These are phyloP conservation scores for Penicillium sp. DNA, from an alignment of 2,329 filamentous ascomycete genomes.

Conservation along the genomic window DNA sequence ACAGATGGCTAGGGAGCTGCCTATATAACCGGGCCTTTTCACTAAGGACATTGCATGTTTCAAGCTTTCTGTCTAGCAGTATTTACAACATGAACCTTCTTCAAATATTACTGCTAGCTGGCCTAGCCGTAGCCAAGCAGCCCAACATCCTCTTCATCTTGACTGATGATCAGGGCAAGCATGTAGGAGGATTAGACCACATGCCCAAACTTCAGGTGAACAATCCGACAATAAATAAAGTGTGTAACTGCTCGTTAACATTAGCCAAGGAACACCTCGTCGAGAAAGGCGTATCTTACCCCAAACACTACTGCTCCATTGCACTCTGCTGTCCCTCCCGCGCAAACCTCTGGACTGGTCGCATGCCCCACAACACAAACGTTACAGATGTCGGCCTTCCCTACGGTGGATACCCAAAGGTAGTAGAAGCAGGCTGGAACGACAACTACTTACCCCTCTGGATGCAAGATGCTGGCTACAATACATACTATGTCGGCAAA, in stretches of 20 bases:
- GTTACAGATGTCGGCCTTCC: conserved; percentile 53
- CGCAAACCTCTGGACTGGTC: conserved; percentile 64
- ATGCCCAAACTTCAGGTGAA: conserved; percentile 49
- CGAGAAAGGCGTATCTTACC: conserved; percentile 58
- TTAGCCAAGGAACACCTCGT: conserved; percentile 52
- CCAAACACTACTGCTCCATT: conserved; percentile 61
- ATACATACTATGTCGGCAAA: conserved; percentile 70
- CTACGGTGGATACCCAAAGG: conserved; percentile 60
- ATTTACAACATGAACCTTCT: conserved; percentile 12
- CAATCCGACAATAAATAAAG: not conserved
- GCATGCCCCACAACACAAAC: conserved; percentile 67
- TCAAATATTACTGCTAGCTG: conserved; percentile 8
- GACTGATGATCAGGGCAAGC: conserved; percentile 65
- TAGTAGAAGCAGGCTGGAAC: conserved; percentile 64
- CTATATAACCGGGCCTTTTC: conserved; percentile 2
- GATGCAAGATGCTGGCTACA: conserved; percentile 68
- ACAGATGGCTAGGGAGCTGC: not conserved
- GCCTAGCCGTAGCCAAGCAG: conserved; percentile 18
- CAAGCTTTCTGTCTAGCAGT: not conserved
- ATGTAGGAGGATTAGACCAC: conserved; percentile 42
- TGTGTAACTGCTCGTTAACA: conserved; percentile 13
- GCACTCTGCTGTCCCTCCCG: conserved; percentile 66
- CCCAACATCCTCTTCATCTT: conserved; percentile 67
- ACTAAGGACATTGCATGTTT: not conserved
- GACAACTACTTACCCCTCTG: conserved; percentile 69